Percentiles rank a stretch among this genome's conserved stretches.
These are phyloP conservation scores for Isoetes engelmannii DNA, from an alignment of 83 land plant species.

Conservation along the genomic window DNA sequence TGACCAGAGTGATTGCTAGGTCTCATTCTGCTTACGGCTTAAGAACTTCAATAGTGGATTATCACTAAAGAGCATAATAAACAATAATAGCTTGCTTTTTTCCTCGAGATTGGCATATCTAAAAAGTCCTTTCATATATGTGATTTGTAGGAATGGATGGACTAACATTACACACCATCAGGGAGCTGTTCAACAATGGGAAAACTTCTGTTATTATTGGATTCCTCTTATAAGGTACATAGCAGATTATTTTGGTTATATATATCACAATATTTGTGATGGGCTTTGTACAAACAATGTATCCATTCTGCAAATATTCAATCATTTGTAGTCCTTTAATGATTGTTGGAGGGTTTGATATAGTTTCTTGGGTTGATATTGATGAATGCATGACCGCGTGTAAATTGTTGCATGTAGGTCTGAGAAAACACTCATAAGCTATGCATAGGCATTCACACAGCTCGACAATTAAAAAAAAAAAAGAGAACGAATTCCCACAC, in stretches of 20 bases:
- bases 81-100: too few species aligned
- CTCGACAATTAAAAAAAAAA: too few species aligned
- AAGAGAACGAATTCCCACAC: too few species aligned
- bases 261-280: too few species aligned
- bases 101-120: not conserved
- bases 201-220: slow-evolving; percentile 24
- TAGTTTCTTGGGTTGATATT: slow-evolving; percentile 97
- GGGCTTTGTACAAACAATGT: too few species aligned
- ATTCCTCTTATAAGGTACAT: slow-evolving; percentile 20
- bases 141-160: slow-evolving; percentile 32
- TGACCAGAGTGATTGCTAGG: too few species aligned
- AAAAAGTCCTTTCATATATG: not conserved
- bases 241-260: too few species aligned
- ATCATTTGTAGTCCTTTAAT: slow-evolving; percentile 30
- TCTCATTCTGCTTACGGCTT: too few species aligned
- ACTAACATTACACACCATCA: slow-evolving; percentile 23
- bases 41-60: too few species aligned
- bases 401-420: slow-evolving; percentile 85
- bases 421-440: slow-evolving; percentile 71
- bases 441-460: too few species aligned
- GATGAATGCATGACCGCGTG: slow-evolving; percentile 65
- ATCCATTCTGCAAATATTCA: too few species aligned
- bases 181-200: slow-evolving; percentile 27
- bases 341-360: slow-evolving; percentile 98
- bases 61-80: too few species aligned